Evolutionary conservation across 805 yeast species (phyloP), one percentile per base, ranked within the genome.

Genomic region (Wickerhamomyces ciferrii): DNA sequence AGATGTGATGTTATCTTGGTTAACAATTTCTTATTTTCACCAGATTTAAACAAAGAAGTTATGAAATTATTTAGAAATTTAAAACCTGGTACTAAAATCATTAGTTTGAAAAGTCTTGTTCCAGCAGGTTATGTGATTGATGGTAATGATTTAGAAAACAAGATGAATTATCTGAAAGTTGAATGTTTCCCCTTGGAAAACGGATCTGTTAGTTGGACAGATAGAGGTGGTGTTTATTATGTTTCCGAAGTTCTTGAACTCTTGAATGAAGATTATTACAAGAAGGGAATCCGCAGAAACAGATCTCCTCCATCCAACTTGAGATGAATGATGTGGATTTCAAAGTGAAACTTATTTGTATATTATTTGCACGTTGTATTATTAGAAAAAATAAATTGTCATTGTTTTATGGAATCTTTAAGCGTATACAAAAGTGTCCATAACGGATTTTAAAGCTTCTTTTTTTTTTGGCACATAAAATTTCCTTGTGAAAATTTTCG

Each of bases 131-230:
- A 84, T 57, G 76, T 79, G 36, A 78, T 87, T 20, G 76, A 70
- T 36, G 63, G 67, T 43, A 75, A 80, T 29, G 75, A 76, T 48
- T 61, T 72, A 14, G 78, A 71, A 17, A 73, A 80, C 32, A 75
- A 87, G 14, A 67, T 88, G 51, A 88, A 83, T 58, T 72, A 82
- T 55, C 69, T 89, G 46, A 69, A 69, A 38, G 89, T 87, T 5
- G 79, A 79, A 46, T 79, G 77, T 53, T 79, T 70, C 51, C 75
- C 76, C 58, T 83, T 89, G 53, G 82, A 78, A 17, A 76, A 78
- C 45, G 79, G 82, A 46, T 79, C 90, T 39, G 97, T 91, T 9
- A 85, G 95, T 41, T 90, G 97, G 97, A 89, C 96, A 0, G 72
- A 70, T 50, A 81, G 83, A 6, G 88, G 86, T 42, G 89, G 89